Evolutionary conservation across 257 asterid species (phyloP), one percentile per base, ranked within the genome.

Genomic region (Penstemon davidsonii): DNA sequence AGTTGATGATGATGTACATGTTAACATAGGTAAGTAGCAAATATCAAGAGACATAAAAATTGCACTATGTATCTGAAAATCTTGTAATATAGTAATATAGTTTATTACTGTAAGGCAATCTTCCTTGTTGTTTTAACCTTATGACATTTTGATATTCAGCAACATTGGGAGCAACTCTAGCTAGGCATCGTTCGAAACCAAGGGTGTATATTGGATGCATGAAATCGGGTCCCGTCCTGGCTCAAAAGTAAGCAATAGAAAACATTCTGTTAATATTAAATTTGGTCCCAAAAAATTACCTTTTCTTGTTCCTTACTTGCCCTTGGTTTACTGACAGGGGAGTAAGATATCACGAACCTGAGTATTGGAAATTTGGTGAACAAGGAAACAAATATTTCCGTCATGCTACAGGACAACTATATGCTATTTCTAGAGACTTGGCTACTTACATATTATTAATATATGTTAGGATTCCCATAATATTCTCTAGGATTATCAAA

Each of bases 291-390:
- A 25, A 25, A 25, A 25, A 37, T 25, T 25, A 25, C 33, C 44
- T 64, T 33, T 61, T 25, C 44, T 42, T 62, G 8, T 58, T 19
- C 60, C 66, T 65, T 49, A 60, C 18, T 19, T 43, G 57, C 55
- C 66, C 25, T 45, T 57, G 36, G 19, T 57, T 36, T 64, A 40
- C 44, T 64, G n/a, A 53, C 73, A 91, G 98, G 80, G 96, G 96
- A 68, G 96, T 92, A 55, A 86, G 92, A 71, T 89, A 92, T 81
- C 92, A 89, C 44, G 98, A 92, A 73, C 98, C 98, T 2, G 96
- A 87, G 86, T 84, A 89, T 67, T 92, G 96, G 98, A 92, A 92
- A 73, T 92, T 89, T 58, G 98, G 98, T 3, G 98, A 87, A 77
- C 83, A 86, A 0, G 98, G 98, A 72, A 92, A 89, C 78, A 92